These are phyloP conservation scores for Calonectria hawksworthii DNA, from an alignment of 2,329 filamentous ascomycete species.

Conservation along the genomic window DNA sequence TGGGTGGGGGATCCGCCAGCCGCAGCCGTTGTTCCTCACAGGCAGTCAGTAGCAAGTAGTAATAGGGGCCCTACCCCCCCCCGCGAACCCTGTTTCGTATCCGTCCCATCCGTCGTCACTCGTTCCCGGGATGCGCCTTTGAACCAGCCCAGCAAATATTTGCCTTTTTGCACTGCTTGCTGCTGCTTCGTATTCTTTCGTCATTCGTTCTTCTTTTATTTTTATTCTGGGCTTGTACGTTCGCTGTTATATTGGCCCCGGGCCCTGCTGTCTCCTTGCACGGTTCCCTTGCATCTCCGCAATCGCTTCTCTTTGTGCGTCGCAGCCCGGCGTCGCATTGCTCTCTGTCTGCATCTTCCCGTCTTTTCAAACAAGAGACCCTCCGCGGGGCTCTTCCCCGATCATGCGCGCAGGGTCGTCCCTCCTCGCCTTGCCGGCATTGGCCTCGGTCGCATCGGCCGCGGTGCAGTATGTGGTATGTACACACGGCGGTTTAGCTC, in stretches of 20 bases:
- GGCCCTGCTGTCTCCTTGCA: background rate
- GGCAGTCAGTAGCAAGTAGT: background rate
- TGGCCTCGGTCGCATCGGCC: constrained; percentile 25
- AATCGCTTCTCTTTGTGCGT: background rate
- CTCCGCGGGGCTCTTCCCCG: background rate
- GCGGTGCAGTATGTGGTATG: constrained; percentile 31
- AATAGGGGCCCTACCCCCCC: background rate
- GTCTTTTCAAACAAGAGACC: background rate
- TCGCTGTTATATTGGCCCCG: background rate
- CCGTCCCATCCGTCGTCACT: constrained; percentile 14
- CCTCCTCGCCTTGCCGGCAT: constrained; percentile 19
- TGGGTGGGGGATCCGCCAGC: background rate
- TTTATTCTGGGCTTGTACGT: background rate
- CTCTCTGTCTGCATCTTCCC: background rate
- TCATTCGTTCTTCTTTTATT: constrained; percentile 4
- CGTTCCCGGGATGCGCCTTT: background rate
- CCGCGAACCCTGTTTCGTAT: constrained; percentile 13
- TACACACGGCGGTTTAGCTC: no score
- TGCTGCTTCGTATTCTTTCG: constrained; percentile 15
- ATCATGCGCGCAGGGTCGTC: constrained; percentile 22
- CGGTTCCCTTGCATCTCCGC: background rate
- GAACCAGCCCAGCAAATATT: background rate
- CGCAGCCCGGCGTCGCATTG: background rate
- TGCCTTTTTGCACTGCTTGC: background rate
- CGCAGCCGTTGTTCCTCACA: background rate